Evolutionary conservation across 352 stramenopile species (phyloP).

Genomic region (Pythium diclinum): DNA sequence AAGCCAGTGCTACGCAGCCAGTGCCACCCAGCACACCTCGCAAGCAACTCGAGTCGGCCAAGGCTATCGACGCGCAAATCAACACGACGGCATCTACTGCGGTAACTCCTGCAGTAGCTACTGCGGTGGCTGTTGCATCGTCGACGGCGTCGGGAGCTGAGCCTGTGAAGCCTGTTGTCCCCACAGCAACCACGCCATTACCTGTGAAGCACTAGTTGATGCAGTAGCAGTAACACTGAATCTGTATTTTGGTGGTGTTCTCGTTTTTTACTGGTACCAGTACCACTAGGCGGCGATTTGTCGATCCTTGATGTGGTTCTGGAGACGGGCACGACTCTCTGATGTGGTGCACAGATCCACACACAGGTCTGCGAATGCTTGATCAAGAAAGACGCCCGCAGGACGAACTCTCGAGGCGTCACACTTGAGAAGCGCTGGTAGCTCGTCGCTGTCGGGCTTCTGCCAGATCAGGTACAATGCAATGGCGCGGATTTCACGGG

Average conservation of each 20-base stretch:
- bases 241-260: not conserved
- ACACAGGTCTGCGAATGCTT: too few relatives aligned
- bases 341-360: too few relatives aligned
- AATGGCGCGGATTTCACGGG: not conserved
- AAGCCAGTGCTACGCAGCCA: not conserved
- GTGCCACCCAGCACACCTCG: constrained; percentile 37
- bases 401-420: not conserved
- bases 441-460: not conserved
- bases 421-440: not conserved
- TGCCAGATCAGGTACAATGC: not conserved
- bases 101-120: not conserved
- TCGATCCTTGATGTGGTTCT: too few relatives aligned
- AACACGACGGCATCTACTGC: not conserved
- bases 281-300: too few relatives aligned
- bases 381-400: too few relatives aligned
- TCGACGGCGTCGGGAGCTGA: not conserved
- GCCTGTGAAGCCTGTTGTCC: not conserved
- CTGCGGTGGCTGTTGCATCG: not conserved
- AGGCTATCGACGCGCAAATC: constrained; percentile 28
- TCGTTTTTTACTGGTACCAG: too few relatives aligned
- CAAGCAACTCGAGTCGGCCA: constrained; percentile 32
- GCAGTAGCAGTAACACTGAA: not conserved
- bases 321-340: too few relatives aligned
- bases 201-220: constrained; percentile 1
- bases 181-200: not conserved